Evolutionary conservation across 2,329 filamentous ascomycete species (phyloP), one percentile per base, ranked within the genome.

Genomic region (Amphichorda felina): DNA sequence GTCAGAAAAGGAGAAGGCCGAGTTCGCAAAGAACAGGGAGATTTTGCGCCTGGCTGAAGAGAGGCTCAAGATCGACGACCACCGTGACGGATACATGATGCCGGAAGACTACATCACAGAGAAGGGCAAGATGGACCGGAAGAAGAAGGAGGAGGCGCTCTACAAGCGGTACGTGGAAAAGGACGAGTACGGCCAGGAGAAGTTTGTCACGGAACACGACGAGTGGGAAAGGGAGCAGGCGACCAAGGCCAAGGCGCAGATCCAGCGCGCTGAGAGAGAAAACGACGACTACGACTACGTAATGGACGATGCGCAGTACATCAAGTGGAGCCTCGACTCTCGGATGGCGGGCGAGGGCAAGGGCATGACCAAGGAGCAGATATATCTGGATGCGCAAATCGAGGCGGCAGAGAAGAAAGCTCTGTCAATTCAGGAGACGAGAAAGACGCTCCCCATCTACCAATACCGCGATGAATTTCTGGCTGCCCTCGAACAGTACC

Each of bases 41-140:
- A 68, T 88, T 18, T 60, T 94, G 29, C 71, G 79, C 25, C 66
- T 94, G 29, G 85, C 86, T 1, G 84, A 95, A 58, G 86, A 93
- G 54, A 72, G 89, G 16, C 64, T 89, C 37, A 74, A 75, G 30
- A 94, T 98, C 43, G 88, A 96, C 52, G 89, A 96, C 46, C 79
- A 94, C 54, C 73, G 80, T 15, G 88, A 95, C 61, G 89, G 89
- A 2, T 98, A 96, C 59, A 72, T 80, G 44, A 79, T 98, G 63
- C 91, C 89, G 0, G 88, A 95, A 43, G 87, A 95, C 54, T 94
- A 94, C 52, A 89, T 94, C 42, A 94, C 84, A 0, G 87, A 93
- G 53, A 88, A 89, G 58, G 87, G 86, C 16, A 91, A 93, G 51
- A 79, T 94, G 42, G 83, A 94, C 52, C 71, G 72, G 46, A 87